Evolutionary conservation across 1,139 yeast genomes (phyloP), one percentile per base, ranked within the genome.

Genomic region (Hemisphaericaspora xylofermentans): DNA sequence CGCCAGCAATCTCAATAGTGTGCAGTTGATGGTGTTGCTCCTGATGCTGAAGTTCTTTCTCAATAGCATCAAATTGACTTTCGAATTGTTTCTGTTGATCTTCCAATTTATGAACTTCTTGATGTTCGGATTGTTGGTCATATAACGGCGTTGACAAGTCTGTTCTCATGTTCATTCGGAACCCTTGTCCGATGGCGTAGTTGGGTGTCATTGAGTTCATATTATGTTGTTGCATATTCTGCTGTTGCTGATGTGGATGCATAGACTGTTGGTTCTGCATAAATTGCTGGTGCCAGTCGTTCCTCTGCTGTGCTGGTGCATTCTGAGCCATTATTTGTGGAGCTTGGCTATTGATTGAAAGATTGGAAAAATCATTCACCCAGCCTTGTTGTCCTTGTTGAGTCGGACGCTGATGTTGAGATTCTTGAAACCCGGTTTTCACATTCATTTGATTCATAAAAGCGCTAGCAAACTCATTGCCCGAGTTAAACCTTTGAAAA

Each of bases 31-130:
- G 43, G 15, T 42, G 44, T 17, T 45, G 50, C 19, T 22, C 29
- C 7, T 31, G 30, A 35, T 45, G 53, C 13, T 42, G 48, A 30
- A 69, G 49, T 42, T 71, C 73, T 36, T 52, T 50, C 43, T 71
- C 77, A 22, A 72, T 38, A 43, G 58, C 53, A 30, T 63, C 67
- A 48, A 71, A 71, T 42, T 71, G 66, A 26, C 60, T 53, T 30
- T 68, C 73, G 39, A 71, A 63, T 22, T 52, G 55, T 36, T 56
- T 51, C 18, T 54, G 50, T 35, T 63, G 62, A 9, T 60, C 49
- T 21, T 65, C 68, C n/a, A 54, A 24, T 26, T 57, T 52, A 39
- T 67, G 73, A 12, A 60, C 27, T 42, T 63, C 62, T 45, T 57
- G 56, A 41, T 66, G 73, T 45, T 68, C 72, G 1, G 61, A 42